phyloP scores from a whole-genome alignment of 768 basidiomycete genomes.

The Dioszegia crocea region DNA sequence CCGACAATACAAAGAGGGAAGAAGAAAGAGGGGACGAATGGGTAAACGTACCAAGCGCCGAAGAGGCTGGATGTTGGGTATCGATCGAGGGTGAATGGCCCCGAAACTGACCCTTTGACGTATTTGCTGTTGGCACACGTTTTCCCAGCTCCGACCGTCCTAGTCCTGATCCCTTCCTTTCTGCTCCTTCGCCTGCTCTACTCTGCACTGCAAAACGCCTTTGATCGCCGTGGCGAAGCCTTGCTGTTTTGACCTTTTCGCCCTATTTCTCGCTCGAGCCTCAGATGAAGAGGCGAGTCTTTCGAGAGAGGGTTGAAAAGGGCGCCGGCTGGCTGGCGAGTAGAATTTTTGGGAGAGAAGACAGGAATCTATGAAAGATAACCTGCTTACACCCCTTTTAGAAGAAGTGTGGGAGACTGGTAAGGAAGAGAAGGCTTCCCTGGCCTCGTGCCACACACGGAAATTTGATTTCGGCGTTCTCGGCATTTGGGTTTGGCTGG shows the following conservation, averaged over 20 bases:
- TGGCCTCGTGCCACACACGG: not conserved
- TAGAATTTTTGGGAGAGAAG: not conserved
- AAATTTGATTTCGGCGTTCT: too few relatives aligned
- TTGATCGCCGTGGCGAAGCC: too few relatives aligned
- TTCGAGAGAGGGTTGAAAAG: too few relatives aligned
- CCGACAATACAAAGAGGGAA: too few relatives aligned
- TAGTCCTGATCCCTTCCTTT: not conserved
- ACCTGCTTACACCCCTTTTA: slow-evolving; percentile 11
- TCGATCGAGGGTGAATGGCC: not conserved
- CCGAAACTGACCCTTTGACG: not conserved
- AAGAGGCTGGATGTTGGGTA: not conserved
- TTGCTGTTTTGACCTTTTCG: too few relatives aligned
- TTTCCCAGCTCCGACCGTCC: not conserved
- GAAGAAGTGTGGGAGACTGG: not conserved
- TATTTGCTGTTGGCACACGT: not conserved
- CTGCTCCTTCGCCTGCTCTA: not conserved
- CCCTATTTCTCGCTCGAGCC: too few relatives aligned
- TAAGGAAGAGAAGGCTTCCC: not conserved
- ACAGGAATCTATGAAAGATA: slow-evolving; percentile 6
- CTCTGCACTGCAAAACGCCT: not conserved
- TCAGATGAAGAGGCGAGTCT: too few relatives aligned
- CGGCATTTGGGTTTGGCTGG: too few relatives aligned
- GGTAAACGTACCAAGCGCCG: too few relatives aligned
- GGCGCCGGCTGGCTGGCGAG: too few relatives aligned
- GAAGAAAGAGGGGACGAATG: too few relatives aligned